phyloP scores from a whole-genome alignment of 1,284 basidiomycete genomes.

The Inonotus obliquus region DNA sequence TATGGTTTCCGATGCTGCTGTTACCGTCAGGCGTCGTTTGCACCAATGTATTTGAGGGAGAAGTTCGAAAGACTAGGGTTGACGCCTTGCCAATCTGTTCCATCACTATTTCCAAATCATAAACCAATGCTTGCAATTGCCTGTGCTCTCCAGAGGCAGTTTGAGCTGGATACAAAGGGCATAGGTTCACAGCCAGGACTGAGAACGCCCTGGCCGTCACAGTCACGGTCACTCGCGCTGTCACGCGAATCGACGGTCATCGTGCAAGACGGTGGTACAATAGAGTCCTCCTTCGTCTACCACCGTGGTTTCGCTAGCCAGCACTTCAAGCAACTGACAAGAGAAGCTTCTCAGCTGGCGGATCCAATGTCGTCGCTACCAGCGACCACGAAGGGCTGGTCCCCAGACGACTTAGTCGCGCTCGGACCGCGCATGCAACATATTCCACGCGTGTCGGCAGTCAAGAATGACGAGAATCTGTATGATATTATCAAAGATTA shows the following conservation, averaged over 20 bases:
- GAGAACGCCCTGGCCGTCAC: neutral
- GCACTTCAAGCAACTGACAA: neutral
- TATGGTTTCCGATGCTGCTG: too few species aligned
- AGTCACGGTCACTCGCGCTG: neutral
- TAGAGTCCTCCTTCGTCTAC: neutral
- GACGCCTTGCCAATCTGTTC: neutral
- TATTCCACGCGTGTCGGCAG: conserved; percentile 39
- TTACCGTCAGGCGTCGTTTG: neutral
- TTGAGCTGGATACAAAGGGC: neutral
- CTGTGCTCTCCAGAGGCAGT: neutral
- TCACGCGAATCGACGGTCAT: neutral
- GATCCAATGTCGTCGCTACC: neutral
- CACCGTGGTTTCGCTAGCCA: neutral
- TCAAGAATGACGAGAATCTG: conserved; percentile 18
- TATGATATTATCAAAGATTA: conserved; percentile 35
- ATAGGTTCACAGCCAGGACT: neutral
- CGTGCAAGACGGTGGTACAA: neutral
- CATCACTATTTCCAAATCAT: neutral
- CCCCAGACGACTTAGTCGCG: conserved; percentile 37
- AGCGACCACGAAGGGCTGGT: conserved; percentile 51
- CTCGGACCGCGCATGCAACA: conserved; percentile 35
- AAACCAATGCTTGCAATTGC: neutral
- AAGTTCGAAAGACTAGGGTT: neutral
- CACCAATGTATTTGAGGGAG: neutral
- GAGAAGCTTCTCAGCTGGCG: neutral